Base-by-base conservation (phyloP, 495 filamentous ascomycete genomes). In the Parachaetomium inaequale region DNA sequence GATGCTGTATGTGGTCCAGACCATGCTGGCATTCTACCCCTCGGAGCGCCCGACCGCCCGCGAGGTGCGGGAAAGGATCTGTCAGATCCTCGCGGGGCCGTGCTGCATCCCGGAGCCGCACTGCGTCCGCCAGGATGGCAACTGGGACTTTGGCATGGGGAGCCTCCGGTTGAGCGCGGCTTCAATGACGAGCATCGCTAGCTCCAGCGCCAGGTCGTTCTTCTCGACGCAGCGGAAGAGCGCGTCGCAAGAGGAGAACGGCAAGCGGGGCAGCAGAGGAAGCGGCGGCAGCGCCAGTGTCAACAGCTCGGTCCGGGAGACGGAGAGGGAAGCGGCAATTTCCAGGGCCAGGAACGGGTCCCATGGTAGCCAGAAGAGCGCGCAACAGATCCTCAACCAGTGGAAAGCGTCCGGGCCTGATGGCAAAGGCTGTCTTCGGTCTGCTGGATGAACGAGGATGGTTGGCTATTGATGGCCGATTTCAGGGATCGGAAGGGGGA, bases 351-450 rank as follows among this genome's bases (percentile, higher is more conserved):
- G 29, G 12, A 58, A 57, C 17, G 62, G 58, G n/a, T 56, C 32
- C 21, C 6, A 15, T 2, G 21, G 26, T 7, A 32, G 54, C 25
- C 14, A 40, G 2, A 25, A 1, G 12, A 23, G 21, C 4, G 15
- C 32, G 1, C 53, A 42, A 11, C 12, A 29, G 7, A 23, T 63
- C 4, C 12, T 55, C 32, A 65, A 67, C 40, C 67, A 66, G 45
- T 78, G 75, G 76, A 71, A 79, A 67, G 69, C 74, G 47, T 73
- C 75, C n/a, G n/a, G n/a, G n/a, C n/a, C n/a, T n/a, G n/a, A n/a
- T n/a, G n/a, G n/a, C n/a, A n/a, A n/a, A n/a, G n/a, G n/a, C n/a
- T n/a, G n/a, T n/a, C n/a, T n/a, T n/a, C n/a, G n/a, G n/a, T n/a
- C n/a, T n/a, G n/a, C n/a, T 15, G 36, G 36, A 40, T 40, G 36